Evolutionary conservation across 345 rosid species (phyloP), one percentile per base, ranked within the genome.

Genomic region (Odontarrhena argentea): DNA sequence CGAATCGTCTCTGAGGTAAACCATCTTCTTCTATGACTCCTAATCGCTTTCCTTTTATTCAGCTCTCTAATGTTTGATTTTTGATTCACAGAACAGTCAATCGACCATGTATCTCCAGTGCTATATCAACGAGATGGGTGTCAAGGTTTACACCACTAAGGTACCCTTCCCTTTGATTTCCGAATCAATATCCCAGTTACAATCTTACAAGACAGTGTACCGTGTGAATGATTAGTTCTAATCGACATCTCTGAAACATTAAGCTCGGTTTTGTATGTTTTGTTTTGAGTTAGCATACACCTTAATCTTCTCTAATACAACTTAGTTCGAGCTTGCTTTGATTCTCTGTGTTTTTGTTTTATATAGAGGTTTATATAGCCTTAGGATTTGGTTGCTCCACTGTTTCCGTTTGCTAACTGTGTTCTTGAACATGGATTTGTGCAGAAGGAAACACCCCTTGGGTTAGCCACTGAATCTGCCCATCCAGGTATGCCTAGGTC

Each of bases 391-490:
- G 1, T 25, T 25, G 22, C 22, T 18, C 22, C 22, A 11, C 32
- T 65, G 22, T 5, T 65, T 8, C 37, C 4, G 7, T 10, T 63
- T 11, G 41, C 3, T 18, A 65, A 22, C n/a, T 9, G 9, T 44
- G 14, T 24, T 25, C 37, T 52, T 56, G n/a, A 56, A 11, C 65
- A 55, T 56, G 0, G 42, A 25, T 36, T 43, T 50, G 5, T 79
- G 82, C 84, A 88, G 97, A 87, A 91, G 75, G 96, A 91, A 60
- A 81, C 96, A 15, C 97, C 96, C 0, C 14, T 79, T 2, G 93
- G 96, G 25, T 36, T 75, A 25, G 79, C 96, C 28, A 91, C 97
- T 24, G 76, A 88, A 60, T 91, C 96, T 63, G 96, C 97, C 42
- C 97, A 91, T 79, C 97, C 97, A 73, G 97, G 97, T 91, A 18